Base-by-base conservation (phyloP, 371 early-diverging fungal species). In the Dentiscutata heterogama region DNA sequence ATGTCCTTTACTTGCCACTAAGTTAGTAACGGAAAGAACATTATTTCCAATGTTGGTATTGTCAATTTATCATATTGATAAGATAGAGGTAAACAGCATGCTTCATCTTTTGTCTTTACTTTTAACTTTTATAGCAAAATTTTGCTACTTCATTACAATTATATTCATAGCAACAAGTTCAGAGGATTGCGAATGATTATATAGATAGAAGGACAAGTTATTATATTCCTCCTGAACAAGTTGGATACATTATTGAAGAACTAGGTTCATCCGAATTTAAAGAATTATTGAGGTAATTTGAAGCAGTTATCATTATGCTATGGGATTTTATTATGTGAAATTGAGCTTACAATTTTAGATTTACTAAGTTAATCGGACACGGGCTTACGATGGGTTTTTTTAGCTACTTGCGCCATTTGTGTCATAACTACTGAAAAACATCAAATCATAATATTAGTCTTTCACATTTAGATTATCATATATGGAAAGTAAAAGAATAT, bases 1-100 rank as follows among this genome's bases (percentile, higher is more conserved):
- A 2, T 81, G 81, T 73, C 35, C 54, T 4, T 81, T 81, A 58
- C 74, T 72, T 18, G 68, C 73, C 18, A 81, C 81, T 11, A 16
- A 31, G 50, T 35, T 81, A 72, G 63, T 73, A 16, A 81, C 22
- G 16, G 71, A 81, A 56, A 81, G 58, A 50, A 50, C 22, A n/a
- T 29, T 35, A 22, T 29, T 70, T 70, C 70, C 50, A 20, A 46
- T 70, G 46, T 46, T 70, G 50, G 70, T 29, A 31, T 70, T n/a
- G 5, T 46, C 22, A 29, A 46, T 70, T n/a, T 31, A 46, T 10
- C 51, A 71, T 50, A 8, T 71, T n/a, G 35, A 50, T 50, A 35
- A 27, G 35, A n/a, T 71, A 46, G 71, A 51, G 51, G 51, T 71
- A 50, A 56, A 56, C 58, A 56, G 18, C 20, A 10, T 25, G 10